A percentile compares a stretch with the other conserved stretches of the same genome.
Conservation (phyloP, 805 yeast genomes). For the Wickerhamiella parazyma region DNA sequence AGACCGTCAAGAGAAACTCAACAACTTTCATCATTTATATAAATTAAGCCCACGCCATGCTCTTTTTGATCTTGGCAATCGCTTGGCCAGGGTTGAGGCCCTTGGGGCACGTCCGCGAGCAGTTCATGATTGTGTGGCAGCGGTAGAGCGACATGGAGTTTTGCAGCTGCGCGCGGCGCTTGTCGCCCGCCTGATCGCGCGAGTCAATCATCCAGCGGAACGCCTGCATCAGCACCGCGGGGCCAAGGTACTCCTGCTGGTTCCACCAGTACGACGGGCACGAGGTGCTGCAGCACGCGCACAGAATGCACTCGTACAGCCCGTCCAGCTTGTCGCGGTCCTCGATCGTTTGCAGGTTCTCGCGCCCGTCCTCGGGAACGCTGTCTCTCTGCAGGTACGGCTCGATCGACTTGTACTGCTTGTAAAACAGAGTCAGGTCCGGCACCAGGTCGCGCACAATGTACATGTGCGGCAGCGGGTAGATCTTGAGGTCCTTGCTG, state of each 20-base stretch:
- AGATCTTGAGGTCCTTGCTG: conserved; percentile 66
- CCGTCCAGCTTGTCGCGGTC: conserved; percentile 97
- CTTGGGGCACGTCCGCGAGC: conserved; percentile 96
- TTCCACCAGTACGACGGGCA: conserved; percentile 99
- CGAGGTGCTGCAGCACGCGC: conserved; percentile 98
- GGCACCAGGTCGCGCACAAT: conserved; percentile 96
- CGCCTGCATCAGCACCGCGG: conserved; percentile 98
- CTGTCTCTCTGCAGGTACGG: conserved; percentile 82
- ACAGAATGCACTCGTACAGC: conserved; percentile 88
- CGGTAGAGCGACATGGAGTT: conserved; percentile 96
- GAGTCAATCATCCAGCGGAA: conserved; percentile 97
- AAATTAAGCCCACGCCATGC: conserved; percentile 45
- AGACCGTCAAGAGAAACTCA: too few relatives aligned
- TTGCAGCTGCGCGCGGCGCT: conserved; percentile 80
- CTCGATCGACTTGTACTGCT: conserved; percentile 96
- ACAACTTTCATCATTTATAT: too few relatives aligned
- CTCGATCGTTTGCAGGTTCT: conserved; percentile 76
- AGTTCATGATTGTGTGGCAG: conserved; percentile 98
- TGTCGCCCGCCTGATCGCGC: conserved; percentile 76
- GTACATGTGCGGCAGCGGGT: conserved; percentile 97
- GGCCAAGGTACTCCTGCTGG: conserved; percentile 96
- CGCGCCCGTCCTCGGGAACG: conserved; percentile 80
- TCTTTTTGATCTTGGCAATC: conserved; percentile 92
- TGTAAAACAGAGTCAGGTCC: conserved; percentile 92
- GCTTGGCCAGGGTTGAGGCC: conserved; percentile 97